phyloP scores from a whole-genome alignment of 495 filamentous ascomycete genomes.

The Podospora fimiseda region DNA sequence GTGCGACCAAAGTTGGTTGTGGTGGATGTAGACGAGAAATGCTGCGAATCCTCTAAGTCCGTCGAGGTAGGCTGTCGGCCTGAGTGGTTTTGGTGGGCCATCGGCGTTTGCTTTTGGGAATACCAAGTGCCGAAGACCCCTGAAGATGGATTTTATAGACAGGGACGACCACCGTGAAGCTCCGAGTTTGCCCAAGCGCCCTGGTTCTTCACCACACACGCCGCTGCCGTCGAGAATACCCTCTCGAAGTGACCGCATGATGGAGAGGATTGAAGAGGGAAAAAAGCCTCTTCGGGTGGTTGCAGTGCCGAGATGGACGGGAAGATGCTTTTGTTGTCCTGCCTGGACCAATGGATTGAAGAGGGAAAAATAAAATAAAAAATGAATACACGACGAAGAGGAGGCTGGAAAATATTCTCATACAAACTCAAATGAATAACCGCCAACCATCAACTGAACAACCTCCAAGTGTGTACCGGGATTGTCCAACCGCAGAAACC shows the following conservation, averaged over 20 bases:
- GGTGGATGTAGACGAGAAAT: conserved; percentile 43
- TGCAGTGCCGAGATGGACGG: neutral
- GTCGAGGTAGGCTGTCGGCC: conserved; percentile 42
- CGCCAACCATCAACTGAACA: neutral
- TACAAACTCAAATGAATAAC: too few relatives aligned
- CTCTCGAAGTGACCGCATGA: conserved; percentile 2
- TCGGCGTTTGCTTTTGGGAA: conserved; percentile 15
- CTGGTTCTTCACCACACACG: neutral
- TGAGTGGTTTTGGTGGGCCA: conserved; percentile 12
- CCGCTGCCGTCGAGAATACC: conserved; percentile 3
- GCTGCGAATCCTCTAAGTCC: conserved; percentile 42
- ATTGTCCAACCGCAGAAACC: neutral
- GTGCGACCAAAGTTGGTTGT: conserved; percentile 39
- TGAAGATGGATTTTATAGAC: conserved; percentile 17
- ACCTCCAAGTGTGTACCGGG: neutral
- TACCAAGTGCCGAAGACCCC: conserved; percentile 18
- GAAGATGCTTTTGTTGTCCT: too few relatives aligned
- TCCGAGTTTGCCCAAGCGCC: neutral
- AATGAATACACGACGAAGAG: neutral
- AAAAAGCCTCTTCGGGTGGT: neutral
- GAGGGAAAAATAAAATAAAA: too few relatives aligned
- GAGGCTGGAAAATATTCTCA: neutral
- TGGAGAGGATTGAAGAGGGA: neutral
- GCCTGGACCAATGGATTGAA: too few relatives aligned
- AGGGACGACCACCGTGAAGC: neutral